Base-by-base conservation (phyloP, 2,329 filamentous ascomycete genomes). In the Fusarium pilosicola region DNA sequence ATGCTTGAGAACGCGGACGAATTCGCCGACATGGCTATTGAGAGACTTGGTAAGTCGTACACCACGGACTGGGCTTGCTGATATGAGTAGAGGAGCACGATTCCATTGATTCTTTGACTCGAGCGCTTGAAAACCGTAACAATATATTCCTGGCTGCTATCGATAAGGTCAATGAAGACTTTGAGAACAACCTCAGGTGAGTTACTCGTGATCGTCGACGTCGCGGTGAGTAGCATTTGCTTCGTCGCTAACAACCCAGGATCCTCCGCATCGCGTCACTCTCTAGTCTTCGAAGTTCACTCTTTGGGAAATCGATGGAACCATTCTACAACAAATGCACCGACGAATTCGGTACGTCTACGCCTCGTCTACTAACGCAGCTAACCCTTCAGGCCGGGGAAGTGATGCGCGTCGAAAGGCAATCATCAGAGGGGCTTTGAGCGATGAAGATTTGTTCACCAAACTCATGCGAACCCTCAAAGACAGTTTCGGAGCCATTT, bases 301-400 rank as follows among this genome's bases (percentile, higher is more conserved):
- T 82, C 17, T 79, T 85, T 8, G 82, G 82, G 0, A 63, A 78
- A 58, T 73, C 77, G 1, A 83, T 86, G 83, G 78, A 83, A 39
- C 24, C 28, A 0, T 71, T 81, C 2, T 86, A 86, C 41, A 55
- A 48, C 10, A 59, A 15, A 3, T 81, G 79, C 51, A 83, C 72
- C 10, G n/a, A 22, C 3, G 80, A 85, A 51, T 54, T 30, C 10
- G 84, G 83, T 84, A 72, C 67, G 72, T 66, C 3, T 6, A 30
- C 24, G 9, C 6, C 6, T 1, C 5, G 0, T 28, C 11, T 14
- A 32, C 13, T 13, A 1, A 32, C 11, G 5, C 14, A 12, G 34
- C 45, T 55, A 44, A 59, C 39, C 11, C 26, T 8, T 30, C 30
- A 84, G 84, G 83, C 3, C 11, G 5, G 0, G 83, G 83, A 10